These are phyloP conservation scores for Inosperma sp. DNA, from an alignment of 768 basidiomycete genomes.

Conservation along the genomic window DNA sequence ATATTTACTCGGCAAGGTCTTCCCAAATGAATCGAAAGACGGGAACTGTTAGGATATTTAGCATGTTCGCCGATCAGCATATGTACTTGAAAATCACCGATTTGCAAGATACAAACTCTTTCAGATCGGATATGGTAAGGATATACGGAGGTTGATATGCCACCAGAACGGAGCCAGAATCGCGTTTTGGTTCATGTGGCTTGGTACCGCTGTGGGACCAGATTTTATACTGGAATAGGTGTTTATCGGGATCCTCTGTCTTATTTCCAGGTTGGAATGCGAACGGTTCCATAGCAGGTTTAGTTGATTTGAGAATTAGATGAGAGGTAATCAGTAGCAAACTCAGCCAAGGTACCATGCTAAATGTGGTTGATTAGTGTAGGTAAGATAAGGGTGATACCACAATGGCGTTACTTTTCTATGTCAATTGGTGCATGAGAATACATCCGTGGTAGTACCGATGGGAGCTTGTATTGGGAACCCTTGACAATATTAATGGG, in stretches of 20 bases:
- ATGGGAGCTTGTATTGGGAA: constrained; percentile 2
- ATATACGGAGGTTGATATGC: constrained; percentile 62
- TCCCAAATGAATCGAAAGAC: constrained; percentile 31
- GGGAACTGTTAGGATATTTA: constrained; percentile 38
- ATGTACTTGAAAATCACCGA: constrained; percentile 29
- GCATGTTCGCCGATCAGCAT: background rate
- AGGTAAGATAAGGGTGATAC: no score
- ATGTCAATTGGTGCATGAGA: constrained; percentile 30
- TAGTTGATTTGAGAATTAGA: constrained; percentile 15
- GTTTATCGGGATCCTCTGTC: constrained; percentile 5
- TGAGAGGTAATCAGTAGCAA: constrained; percentile 18
- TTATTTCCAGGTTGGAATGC: constrained; percentile 10
- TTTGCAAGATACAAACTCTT: constrained; percentile 45
- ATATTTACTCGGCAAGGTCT: constrained; percentile 38
- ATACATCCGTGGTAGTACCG: constrained; percentile 9
- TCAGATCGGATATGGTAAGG: constrained; percentile 48
- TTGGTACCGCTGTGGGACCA: constrained; percentile 10
- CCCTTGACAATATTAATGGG: background rate
- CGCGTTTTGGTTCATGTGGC: constrained; percentile 2
- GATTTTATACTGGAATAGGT: constrained; percentile 18
- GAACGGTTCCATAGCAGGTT: constrained; percentile 2
- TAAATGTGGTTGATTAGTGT: constrained; percentile 10
- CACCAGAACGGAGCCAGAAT: constrained; percentile 37
- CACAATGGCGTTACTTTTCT: constrained; percentile 14
- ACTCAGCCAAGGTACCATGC: constrained; percentile 17